Conservation (phyloP, 352 stramenopile genomes). For the Phytopythium aichiense region DNA sequence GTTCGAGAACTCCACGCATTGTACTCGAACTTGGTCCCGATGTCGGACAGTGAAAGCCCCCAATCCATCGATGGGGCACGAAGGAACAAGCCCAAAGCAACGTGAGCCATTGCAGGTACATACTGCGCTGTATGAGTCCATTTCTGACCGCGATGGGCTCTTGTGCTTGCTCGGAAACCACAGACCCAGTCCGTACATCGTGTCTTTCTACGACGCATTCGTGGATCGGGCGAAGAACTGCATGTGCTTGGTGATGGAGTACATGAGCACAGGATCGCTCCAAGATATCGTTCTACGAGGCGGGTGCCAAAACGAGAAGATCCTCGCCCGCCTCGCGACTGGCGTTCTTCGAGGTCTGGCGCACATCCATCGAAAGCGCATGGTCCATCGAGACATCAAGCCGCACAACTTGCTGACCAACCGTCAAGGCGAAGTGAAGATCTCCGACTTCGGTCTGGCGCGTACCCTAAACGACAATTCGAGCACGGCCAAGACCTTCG, state of each 20-base stretch:
- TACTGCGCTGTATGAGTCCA: neutral
- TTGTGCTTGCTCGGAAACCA: neutral
- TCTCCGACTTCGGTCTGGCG: conserved; percentile 86
- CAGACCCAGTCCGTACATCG: conserved; percentile 85
- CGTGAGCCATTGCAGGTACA: conserved; percentile 16
- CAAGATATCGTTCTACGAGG: conserved; percentile 86
- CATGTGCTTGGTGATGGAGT: conserved; percentile 92
- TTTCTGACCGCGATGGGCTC: conserved; percentile 2
- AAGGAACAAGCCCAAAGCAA: conserved; percentile 33
- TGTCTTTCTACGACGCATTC: conserved; percentile 93
- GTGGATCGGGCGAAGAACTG: conserved; percentile 85
- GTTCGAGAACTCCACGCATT: conserved; percentile 86
- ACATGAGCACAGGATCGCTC: conserved; percentile 90
- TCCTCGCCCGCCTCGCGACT: conserved; percentile 64
- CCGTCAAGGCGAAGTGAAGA: conserved; percentile 81
- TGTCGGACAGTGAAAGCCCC: conserved; percentile 39
- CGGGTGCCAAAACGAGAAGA: conserved; percentile 80
- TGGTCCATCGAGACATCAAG: conserved; percentile 93
- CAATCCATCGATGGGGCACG: conserved; percentile 14
- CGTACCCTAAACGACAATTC: conserved; percentile 73
- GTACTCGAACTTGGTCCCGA: conserved; percentile 86
- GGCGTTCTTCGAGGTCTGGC: conserved; percentile 74
- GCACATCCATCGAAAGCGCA: conserved; percentile 86
- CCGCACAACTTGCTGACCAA: conserved; percentile 89
- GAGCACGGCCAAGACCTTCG: conserved; percentile 87